Percentiles rank a stretch among this genome's conserved stretches.
These are phyloP conservation scores for Solanum dulcamara DNA, from an alignment of 257 asterid species.

Conservation along the genomic window DNA sequence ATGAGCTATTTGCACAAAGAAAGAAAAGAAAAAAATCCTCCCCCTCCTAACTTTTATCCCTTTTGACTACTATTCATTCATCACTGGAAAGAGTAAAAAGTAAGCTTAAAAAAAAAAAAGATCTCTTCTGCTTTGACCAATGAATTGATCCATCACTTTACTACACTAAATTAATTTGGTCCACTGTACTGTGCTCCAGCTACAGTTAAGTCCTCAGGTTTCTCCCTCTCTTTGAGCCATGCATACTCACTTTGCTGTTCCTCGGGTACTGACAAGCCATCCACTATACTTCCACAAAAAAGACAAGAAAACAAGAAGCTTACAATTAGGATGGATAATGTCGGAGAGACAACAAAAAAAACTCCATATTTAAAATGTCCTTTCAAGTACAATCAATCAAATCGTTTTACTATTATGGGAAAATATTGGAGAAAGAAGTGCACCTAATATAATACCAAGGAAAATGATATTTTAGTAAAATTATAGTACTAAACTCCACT, in stretches of 20 bases:
- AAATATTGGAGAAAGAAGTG: background rate
- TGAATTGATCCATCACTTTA: constrained; percentile 6
- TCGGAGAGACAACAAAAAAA: background rate
- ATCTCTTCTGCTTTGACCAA: background rate
- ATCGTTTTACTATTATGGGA: background rate
- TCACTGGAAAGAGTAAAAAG: background rate
- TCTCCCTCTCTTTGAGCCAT: constrained; percentile 76
- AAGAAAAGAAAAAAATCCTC: background rate
- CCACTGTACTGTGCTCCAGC: constrained; percentile 48
- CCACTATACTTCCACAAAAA: constrained; percentile 11
- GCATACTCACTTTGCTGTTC: constrained; percentile 33
- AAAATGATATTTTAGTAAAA: background rate
- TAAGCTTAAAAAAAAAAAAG: background rate
- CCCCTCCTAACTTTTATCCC: background rate
- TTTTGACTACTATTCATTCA: background rate
- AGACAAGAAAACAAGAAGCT: background rate
- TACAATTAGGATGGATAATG: background rate
- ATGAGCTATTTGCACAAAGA: background rate
- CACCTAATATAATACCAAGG: too few species aligned
- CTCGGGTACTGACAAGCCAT: constrained; percentile 4
- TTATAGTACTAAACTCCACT: background rate
- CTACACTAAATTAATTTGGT: constrained; percentile 45
- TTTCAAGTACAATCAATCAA: background rate
- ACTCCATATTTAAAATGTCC: background rate
- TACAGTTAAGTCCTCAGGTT: constrained; percentile 43